Conservation (phyloP, 2,329 filamentous ascomycete species). For the Immersiporthe knoxdaviesiana region DNA sequence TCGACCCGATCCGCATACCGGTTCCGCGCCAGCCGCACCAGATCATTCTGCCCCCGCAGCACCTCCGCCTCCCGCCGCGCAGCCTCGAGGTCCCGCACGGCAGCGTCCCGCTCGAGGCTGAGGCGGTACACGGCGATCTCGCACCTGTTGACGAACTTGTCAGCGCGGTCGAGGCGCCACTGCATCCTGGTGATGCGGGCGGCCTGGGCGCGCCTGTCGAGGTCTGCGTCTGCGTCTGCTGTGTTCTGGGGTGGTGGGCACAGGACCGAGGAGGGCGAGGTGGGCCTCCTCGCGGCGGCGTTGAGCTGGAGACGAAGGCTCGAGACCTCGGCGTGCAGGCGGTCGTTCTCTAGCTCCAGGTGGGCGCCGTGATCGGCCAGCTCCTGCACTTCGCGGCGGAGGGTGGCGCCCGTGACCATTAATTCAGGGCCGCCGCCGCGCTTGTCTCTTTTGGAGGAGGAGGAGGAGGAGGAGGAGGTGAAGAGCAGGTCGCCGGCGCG, state of each 20-base stretch:
- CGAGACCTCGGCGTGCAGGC: slow-evolving; percentile 56
- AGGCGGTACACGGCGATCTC: slow-evolving; percentile 67
- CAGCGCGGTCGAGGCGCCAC: slow-evolving; percentile 50
- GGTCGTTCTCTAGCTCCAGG: slow-evolving; percentile 57
- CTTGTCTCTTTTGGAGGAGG: slow-evolving; percentile 38
- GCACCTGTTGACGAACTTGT: slow-evolving; percentile 63
- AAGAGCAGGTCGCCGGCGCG: slow-evolving; percentile 47
- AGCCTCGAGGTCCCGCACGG: not conserved
- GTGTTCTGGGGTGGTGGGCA: too few species aligned
- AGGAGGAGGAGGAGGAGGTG: slow-evolving; percentile 58
- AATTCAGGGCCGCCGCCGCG: slow-evolving; percentile 52
- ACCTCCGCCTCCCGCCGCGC: not conserved
- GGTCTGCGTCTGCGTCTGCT: slow-evolving; percentile 34
- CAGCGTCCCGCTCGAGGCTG: slow-evolving; percentile 61
- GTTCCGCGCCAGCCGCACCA: slow-evolving; percentile 1
- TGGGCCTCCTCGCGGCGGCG: slow-evolving; percentile 40
- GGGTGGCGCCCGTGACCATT: slow-evolving; percentile 64
- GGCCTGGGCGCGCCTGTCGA: slow-evolving; percentile 55
- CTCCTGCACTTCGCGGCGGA: slow-evolving; percentile 59
- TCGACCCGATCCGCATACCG: slow-evolving; percentile 4
- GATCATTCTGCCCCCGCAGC: not conserved
- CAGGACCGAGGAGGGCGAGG: slow-evolving; percentile 34
- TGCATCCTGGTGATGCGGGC: slow-evolving; percentile 64
- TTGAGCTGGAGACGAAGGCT: slow-evolving; percentile 54
- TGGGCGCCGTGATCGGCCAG: slow-evolving; percentile 61